Percentiles rank a stretch among this genome's conserved stretches.
Evolutionary conservation across 768 basidiomycete genomes (phyloP).

Genomic region (Trichaptum fuscoviolaceum): DNA sequence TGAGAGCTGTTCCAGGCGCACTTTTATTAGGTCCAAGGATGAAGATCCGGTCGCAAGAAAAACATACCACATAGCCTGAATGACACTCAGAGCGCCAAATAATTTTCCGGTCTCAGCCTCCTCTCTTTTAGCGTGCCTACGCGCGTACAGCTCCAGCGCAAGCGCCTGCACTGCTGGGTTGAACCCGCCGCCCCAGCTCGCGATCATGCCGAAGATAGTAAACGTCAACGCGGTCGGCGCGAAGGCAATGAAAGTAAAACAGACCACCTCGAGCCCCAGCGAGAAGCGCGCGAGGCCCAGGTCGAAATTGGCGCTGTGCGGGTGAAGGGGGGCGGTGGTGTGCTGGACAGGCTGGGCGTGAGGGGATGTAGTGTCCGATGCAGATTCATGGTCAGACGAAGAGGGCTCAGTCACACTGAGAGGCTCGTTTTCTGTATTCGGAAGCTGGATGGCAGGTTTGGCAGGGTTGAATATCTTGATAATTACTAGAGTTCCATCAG

Average conservation of each 20-base stretch:
- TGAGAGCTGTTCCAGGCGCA: constrained; percentile 39
- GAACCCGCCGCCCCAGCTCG: constrained; percentile 59
- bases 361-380: neutral
- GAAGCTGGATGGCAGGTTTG: constrained; percentile 18
- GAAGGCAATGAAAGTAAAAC: constrained; percentile 46
- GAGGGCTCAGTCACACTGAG: constrained; percentile 13
- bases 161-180: constrained; percentile 66
- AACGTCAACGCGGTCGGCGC: constrained; percentile 45
- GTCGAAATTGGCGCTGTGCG: constrained; percentile 55
- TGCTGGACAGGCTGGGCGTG: constrained; percentile 7
- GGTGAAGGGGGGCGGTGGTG: constrained; percentile 10
- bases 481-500: neutral
- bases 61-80: constrained; percentile 60
- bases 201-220: constrained; percentile 41
- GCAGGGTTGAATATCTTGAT: neutral
- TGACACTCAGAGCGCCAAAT: constrained; percentile 75
- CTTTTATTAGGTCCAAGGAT: constrained; percentile 1
- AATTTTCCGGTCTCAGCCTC: constrained; percentile 65
- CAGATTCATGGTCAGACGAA: neutral
- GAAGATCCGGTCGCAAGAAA: neutral
- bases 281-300: constrained; percentile 62
- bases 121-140: constrained; percentile 25
- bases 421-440: constrained; percentile 19
- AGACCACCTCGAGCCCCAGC: constrained; percentile 46
- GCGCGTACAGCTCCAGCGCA: constrained; percentile 59